phyloP scores from a whole-genome alignment of 78 protist genomes.

The Polysphondylium violaceum region DNA sequence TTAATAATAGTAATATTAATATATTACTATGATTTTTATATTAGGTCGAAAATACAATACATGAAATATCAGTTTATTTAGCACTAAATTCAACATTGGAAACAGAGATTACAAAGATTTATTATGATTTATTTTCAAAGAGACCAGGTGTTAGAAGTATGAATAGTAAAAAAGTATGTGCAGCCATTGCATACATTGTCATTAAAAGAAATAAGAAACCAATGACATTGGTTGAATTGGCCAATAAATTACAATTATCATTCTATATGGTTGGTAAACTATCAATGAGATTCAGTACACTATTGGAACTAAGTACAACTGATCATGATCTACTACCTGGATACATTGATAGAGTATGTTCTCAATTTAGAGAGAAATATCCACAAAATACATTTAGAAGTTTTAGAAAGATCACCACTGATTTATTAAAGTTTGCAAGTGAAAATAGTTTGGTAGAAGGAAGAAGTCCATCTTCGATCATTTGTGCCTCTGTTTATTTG shows the following conservation, averaged over 20 bases:
- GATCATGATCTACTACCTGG: background rate
- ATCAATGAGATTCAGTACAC: background rate
- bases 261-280: background rate
- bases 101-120: no score
- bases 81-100: no score
- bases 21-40: no score
- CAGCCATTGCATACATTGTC: background rate
- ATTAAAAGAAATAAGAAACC: background rate
- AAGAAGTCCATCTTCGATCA: background rate
- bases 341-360: background rate
- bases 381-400: background rate
- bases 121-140: no score
- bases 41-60: no score
- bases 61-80: no score
- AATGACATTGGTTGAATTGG: background rate
- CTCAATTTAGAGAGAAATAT: background rate
- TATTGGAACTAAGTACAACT: background rate
- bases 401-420: background rate
- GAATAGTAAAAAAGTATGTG: no score
- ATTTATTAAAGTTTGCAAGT: background rate
- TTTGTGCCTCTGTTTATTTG: slow-evolving; percentile 1
- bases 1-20: no score
- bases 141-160: no score
- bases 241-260: no score
- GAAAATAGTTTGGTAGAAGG: background rate